These are phyloP conservation scores for Cyclocybe aegerita DNA, from an alignment of 768 basidiomycete genomes.

Conservation along the genomic window DNA sequence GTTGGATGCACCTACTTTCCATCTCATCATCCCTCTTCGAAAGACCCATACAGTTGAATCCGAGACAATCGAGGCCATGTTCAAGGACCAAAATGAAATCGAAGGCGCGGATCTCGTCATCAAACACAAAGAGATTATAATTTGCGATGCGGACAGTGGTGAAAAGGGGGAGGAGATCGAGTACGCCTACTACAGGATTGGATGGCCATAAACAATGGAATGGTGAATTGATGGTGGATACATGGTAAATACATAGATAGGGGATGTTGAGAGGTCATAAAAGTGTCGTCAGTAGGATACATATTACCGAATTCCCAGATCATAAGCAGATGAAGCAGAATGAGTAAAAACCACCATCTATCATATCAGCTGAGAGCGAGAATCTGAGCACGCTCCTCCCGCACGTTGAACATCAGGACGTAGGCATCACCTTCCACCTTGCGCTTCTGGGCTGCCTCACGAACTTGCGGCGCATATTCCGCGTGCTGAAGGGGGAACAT, in stretches of 20 bases:
- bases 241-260: not conserved
- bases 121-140: slow-evolving; percentile 49
- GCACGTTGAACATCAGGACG: slow-evolving; percentile 62
- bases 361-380: slow-evolving; percentile 28
- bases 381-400: slow-evolving; percentile 69
- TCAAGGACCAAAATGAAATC: slow-evolving; percentile 25
- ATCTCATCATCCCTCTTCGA: slow-evolving; percentile 78
- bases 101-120: slow-evolving; percentile 41
- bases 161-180: slow-evolving; percentile 50
- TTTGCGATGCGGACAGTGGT: slow-evolving; percentile 49
- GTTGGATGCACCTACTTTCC: slow-evolving; percentile 43
- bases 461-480: slow-evolving; percentile 65
- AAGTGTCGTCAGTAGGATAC: not conserved
- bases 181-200: slow-evolving; percentile 73
- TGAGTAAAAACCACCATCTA: not conserved
- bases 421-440: slow-evolving; percentile 65
- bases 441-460: slow-evolving; percentile 62
- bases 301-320: too few species aligned
- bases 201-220: slow-evolving; percentile 43
- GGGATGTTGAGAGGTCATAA: not conserved
- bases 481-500: slow-evolving; percentile 57
- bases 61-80: slow-evolving; percentile 54
- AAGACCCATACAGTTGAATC: slow-evolving; percentile 62
- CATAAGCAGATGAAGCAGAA: not conserved
- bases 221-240: not conserved